phyloP scores from a whole-genome alignment of 2,329 filamentous ascomycete genomes.

The Aspergillus sp. region DNA sequence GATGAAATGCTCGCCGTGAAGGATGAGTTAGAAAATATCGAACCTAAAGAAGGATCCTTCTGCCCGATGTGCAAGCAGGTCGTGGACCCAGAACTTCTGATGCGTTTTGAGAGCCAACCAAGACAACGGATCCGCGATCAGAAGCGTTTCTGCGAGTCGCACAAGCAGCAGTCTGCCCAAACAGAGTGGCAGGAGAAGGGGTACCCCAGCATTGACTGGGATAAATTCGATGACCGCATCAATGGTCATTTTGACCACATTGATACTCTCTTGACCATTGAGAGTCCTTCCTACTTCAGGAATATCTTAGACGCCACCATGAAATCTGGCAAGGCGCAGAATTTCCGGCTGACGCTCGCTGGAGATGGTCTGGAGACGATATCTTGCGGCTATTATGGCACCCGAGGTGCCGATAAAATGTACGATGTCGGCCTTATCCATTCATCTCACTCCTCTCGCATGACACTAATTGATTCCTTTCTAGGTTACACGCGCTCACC shows the following conservation, averaged over 20 bases:
- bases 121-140: slow-evolving; percentile 37
- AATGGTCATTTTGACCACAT: slow-evolving; percentile 56
- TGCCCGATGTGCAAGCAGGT: slow-evolving; percentile 68
- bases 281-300: slow-evolving; percentile 59
- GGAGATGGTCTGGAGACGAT: slow-evolving; percentile 52
- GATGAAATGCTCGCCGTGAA: slow-evolving; percentile 11
- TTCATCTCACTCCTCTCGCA: background rate
- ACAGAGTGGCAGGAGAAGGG: slow-evolving; percentile 51
- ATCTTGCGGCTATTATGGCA: slow-evolving; percentile 81
- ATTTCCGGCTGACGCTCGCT: slow-evolving; percentile 55
- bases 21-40: slow-evolving; percentile 7
- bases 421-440: slow-evolving; percentile 42
- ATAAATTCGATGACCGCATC: slow-evolving; percentile 59
- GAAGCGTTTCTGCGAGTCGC: slow-evolving; percentile 61
- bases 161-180: slow-evolving; percentile 58
- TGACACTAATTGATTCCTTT: slow-evolving; percentile 6
- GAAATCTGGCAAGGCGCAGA: slow-evolving; percentile 58
- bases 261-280: slow-evolving; percentile 57
- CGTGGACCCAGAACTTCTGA: slow-evolving; percentile 58
- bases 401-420: slow-evolving; percentile 69
- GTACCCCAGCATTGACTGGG: slow-evolving; percentile 75
- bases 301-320: slow-evolving; percentile 56
- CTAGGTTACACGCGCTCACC: slow-evolving; percentile 59
- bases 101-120: slow-evolving; percentile 47
- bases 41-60: slow-evolving; percentile 25